phyloP scores from a whole-genome alignment of 2,329 filamentous ascomycete species.

The Dothistroma septosporum region DNA sequence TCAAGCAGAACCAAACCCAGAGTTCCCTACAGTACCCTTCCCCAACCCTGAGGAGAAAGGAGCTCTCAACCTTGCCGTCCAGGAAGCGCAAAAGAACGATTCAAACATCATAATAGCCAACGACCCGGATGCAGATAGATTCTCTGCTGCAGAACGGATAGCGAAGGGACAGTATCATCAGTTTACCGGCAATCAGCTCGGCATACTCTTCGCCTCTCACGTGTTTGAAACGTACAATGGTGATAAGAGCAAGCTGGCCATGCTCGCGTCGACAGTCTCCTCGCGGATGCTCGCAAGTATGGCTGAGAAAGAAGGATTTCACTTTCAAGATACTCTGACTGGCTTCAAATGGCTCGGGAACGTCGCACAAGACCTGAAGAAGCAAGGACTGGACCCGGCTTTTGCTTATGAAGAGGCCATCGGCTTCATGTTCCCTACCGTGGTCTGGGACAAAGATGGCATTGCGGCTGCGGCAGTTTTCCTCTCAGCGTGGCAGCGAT shows the following conservation, averaged over 20 bases:
- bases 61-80: constrained; percentile 56
- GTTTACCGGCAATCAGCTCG: constrained; percentile 63
- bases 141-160: constrained; percentile 58
- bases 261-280: constrained; percentile 61
- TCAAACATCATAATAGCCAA: constrained; percentile 56
- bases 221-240: constrained; percentile 49
- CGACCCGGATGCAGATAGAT: constrained; percentile 63
- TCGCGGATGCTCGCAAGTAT: constrained; percentile 59
- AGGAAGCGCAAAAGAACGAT: constrained; percentile 49
- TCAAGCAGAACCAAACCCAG: constrained; percentile 57
- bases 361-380: constrained; percentile 50
- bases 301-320: constrained; percentile 52
- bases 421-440: constrained; percentile 61
- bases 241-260: constrained; percentile 43
- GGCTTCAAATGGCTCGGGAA: constrained; percentile 68
- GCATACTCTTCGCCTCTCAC: constrained; percentile 56
- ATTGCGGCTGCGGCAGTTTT: constrained; percentile 59
- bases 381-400: constrained; percentile 47
- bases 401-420: constrained; percentile 64
- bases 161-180: constrained; percentile 53
- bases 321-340: constrained; percentile 59
- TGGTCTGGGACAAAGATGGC: constrained; percentile 63
- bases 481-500: constrained; percentile 51
- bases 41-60: constrained; percentile 64
- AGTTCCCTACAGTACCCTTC: constrained; percentile 61